These are phyloP conservation scores for Gossypium arboreum DNA, from an alignment of 345 rosid genomes.

Conservation along the genomic window DNA sequence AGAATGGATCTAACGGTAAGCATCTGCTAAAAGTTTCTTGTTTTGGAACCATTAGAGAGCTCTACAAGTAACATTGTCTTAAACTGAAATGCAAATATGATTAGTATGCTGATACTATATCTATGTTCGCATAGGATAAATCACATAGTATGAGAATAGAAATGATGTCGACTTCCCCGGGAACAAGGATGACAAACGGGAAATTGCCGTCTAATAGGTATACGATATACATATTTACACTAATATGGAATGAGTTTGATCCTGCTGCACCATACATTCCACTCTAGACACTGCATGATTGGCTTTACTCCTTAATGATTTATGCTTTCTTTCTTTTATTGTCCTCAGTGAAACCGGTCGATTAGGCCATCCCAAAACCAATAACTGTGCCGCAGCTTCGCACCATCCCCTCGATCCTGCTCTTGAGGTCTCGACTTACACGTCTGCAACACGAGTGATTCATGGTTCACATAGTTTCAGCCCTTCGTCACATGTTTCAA, in stretches of 20 bases:
- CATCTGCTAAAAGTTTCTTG: background rate
- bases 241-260: background rate
- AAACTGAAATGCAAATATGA: background rate
- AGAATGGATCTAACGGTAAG: constrained; percentile 27
- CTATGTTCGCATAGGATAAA: constrained; percentile 29
- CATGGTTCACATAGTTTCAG: constrained; percentile 24
- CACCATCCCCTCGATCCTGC: constrained; percentile 17
- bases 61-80: background rate
- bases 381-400: constrained; percentile 23
- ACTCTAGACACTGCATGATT: background rate
- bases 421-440: constrained; percentile 8
- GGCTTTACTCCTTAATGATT: background rate
- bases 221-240: constrained; percentile 3
- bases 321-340: background rate
- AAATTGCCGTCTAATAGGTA: constrained; percentile 24
- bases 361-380: constrained; percentile 2
- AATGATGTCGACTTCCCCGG: constrained; percentile 12
- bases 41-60: constrained; percentile 11
- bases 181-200: constrained; percentile 12
- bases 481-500: constrained; percentile 26
- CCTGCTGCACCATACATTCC: background rate
- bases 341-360: constrained; percentile 20
- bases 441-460: constrained; percentile 8
- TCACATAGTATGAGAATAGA: constrained; percentile 20
- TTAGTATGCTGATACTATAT: constrained; percentile 2